Conservation (phyloP, 2,329 filamentous ascomycete species). For the Diaporthe sp. region DNA sequence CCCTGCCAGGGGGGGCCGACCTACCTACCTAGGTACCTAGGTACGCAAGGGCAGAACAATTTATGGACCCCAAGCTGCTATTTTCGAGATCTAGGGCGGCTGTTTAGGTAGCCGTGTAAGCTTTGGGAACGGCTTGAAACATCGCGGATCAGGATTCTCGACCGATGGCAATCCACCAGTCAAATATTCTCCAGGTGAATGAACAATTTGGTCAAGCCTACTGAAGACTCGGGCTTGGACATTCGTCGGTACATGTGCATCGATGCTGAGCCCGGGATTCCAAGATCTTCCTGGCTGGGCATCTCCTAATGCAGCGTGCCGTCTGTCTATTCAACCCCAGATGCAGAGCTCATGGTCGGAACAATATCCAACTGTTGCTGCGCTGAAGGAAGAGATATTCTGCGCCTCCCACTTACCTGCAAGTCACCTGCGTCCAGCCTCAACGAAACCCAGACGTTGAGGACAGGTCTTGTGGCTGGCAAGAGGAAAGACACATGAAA, state of each 20-base stretch:
- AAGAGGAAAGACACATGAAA: neutral
- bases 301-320: conserved; percentile 7
- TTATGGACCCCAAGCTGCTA: conserved; percentile 29
- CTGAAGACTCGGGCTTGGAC: neutral
- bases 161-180: neutral
- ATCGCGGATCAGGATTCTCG: conserved; percentile 12
- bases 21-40: no score
- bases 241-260: neutral
- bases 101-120: neutral
- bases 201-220: neutral
- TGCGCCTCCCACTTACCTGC: neutral
- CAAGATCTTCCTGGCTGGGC: neutral
- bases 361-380: neutral
- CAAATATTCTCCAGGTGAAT: neutral
- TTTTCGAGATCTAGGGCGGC: conserved; percentile 20
- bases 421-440: no score
- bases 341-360: neutral
- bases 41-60: neutral
- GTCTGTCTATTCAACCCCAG: conserved; percentile 23
- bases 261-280: neutral
- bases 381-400: neutral
- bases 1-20: neutral
- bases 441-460: neutral
- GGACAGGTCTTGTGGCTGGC: neutral
- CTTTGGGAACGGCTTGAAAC: conserved; percentile 20